Evolutionary conservation across 129 eudicot species (phyloP).

Genomic region (Tagetes patula): DNA sequence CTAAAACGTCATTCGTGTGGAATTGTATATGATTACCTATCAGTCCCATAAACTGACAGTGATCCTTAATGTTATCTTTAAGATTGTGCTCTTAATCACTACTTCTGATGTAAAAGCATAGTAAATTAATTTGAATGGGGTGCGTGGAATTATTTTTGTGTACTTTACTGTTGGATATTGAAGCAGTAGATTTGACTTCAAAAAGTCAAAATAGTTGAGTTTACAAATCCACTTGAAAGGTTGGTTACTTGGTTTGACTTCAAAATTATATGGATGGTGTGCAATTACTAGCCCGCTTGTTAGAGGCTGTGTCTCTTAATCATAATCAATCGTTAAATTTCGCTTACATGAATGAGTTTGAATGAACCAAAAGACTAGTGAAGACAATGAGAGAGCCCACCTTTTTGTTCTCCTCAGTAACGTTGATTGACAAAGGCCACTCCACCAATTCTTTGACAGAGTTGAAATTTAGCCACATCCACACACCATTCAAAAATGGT

Average conservation of each 20-base stretch:
- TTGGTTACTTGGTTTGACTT: not conserved
- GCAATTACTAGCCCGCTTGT: too few species aligned
- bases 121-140: conserved; percentile 18
- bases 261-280: not conserved
- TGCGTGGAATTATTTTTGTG: not conserved
- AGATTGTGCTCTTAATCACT: conserved; percentile 9
- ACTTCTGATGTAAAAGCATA: conserved; percentile 14
- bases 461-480: too few species aligned
- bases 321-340: too few species aligned
- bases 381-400: too few species aligned
- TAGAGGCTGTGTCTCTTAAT: too few species aligned
- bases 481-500: too few species aligned
- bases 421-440: too few species aligned
- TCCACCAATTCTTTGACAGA: too few species aligned
- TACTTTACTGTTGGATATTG: not conserved
- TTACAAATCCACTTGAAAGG: not conserved
- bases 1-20: conserved; percentile 21
- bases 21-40: conserved; percentile 16
- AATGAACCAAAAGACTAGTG: too few species aligned
- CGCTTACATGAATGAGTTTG: too few species aligned
- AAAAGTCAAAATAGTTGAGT: not conserved
- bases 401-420: too few species aligned
- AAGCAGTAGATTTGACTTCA: not conserved
- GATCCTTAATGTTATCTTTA: conserved; percentile 13
- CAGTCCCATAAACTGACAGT: conserved; percentile 9